A percentile compares a stretch with the other conserved stretches of the same genome.
Evolutionary conservation across 1,139 yeast genomes (phyloP).

Genomic region (Suhomyces wounanorum): DNA sequence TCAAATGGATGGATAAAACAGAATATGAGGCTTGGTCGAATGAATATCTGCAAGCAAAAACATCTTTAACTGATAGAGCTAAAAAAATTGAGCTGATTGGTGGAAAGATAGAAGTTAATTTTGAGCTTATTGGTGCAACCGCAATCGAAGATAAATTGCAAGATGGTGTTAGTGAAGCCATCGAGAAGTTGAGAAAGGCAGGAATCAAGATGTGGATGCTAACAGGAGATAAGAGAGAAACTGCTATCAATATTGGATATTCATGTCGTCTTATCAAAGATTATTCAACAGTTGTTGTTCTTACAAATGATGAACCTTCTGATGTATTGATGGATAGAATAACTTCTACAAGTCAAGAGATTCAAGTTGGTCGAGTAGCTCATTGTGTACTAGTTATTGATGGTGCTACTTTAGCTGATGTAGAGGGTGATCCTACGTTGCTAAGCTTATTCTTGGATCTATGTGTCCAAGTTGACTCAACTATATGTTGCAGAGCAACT

Average conservation of each 20-base stretch:
- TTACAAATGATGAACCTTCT: slow-evolving; percentile 59
- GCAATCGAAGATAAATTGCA: slow-evolving; percentile 97
- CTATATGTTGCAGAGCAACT: slow-evolving; percentile 92
- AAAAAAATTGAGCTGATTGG: slow-evolving; percentile 73
- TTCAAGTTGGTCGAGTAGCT: slow-evolving; percentile 73
- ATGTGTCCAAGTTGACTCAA: slow-evolving; percentile 86
- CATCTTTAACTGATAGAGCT: slow-evolving; percentile 69
- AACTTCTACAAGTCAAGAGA: slow-evolving; percentile 59
- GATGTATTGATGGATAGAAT: slow-evolving; percentile 56
- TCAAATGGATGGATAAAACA: slow-evolving; percentile 61
- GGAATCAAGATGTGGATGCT: slow-evolving; percentile 97
- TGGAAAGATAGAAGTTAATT: slow-evolving; percentile 61
- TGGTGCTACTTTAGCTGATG: slow-evolving; percentile 74
- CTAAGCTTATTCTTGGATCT: slow-evolving; percentile 78
- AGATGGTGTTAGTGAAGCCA: slow-evolving; percentile 92
- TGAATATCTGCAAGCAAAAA: slow-evolving; percentile 73
- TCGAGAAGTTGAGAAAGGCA: slow-evolving; percentile 88
- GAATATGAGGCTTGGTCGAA: slow-evolving; percentile 69
- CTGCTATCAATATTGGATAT: slow-evolving; percentile 96
- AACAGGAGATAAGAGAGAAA: slow-evolving; percentile 96
- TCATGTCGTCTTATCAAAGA: slow-evolving; percentile 92
- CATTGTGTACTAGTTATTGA: slow-evolving; percentile 94
- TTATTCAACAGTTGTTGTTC: slow-evolving; percentile 82
- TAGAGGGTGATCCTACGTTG: slow-evolving; percentile 72
- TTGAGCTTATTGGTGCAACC: slow-evolving; percentile 84